Conservation (phyloP, 2,329 filamentous ascomycete species). For the Claviceps maximensis region DNA sequence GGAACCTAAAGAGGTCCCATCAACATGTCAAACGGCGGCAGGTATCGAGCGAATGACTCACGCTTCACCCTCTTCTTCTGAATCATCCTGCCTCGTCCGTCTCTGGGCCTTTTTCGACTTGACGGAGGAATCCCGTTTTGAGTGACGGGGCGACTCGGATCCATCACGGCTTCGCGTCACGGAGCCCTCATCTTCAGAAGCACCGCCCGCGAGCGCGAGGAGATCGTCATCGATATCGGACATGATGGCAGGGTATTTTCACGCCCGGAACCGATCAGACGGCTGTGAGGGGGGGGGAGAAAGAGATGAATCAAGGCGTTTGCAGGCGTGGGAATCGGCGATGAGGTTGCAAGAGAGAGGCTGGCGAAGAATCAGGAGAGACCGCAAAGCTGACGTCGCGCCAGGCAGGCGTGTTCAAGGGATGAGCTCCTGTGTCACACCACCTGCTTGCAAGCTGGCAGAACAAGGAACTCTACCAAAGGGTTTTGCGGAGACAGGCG, state of each 20-base stretch:
- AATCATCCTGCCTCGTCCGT: constrained; percentile 27
- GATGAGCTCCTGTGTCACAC: not conserved
- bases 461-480: not conserved
- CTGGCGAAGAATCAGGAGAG: not conserved
- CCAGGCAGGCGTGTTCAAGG: not conserved
- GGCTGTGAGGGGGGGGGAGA: not conserved
- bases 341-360: not conserved
- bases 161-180: constrained; percentile 40
- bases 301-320: not conserved
- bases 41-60: constrained; percentile 16
- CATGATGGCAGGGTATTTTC: constrained; percentile 39
- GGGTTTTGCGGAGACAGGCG: no score
- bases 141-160: constrained; percentile 37
- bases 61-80: constrained; percentile 52
- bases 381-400: not conserved
- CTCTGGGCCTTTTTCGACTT: constrained; percentile 34
- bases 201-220: constrained; percentile 79
- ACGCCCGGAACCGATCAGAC: not conserved
- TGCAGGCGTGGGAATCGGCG: not conserved
- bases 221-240: constrained; percentile 88
- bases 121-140: constrained; percentile 18
- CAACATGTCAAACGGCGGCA: not conserved
- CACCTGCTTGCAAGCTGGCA: not conserved
- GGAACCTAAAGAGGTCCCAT: not conserved
- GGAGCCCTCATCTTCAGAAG: constrained; percentile 45